phyloP scores from a whole-genome alignment of 2,329 filamentous ascomycete species.

The Stachybotrys echinatus region DNA sequence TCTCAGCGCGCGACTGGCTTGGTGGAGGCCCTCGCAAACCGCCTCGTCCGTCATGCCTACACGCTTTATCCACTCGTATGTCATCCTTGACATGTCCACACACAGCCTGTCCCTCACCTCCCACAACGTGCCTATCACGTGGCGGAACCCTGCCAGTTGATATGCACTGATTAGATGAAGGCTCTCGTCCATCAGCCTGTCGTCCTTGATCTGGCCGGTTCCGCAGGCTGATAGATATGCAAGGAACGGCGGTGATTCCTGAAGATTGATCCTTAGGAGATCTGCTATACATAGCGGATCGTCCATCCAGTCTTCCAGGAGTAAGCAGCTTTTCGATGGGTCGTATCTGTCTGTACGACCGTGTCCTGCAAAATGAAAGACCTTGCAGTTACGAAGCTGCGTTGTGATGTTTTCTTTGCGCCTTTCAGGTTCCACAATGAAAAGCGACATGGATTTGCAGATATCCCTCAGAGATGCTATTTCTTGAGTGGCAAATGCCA shows the following conservation, averaged over 20 bases:
- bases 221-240: conserved; percentile 33
- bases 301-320: conserved; percentile 3
- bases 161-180: conserved; percentile 24
- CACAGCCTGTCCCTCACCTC: background rate
- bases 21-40: background rate
- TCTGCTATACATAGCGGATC: conserved; percentile 8
- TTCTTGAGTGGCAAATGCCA: conserved; percentile 16
- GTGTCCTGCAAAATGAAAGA: conserved; percentile 39
- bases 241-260: conserved; percentile 18
- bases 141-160: background rate
- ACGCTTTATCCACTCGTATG: background rate
- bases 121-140: background rate
- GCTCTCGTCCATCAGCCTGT: conserved; percentile 25
- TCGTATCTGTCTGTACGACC: conserved; percentile 11
- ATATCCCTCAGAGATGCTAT: conserved; percentile 7
- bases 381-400: conserved; percentile 16
- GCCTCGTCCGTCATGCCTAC: background rate
- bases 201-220: conserved; percentile 18
- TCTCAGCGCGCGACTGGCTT: background rate
- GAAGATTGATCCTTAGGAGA: conserved; percentile 11
- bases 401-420: conserved; percentile 15
- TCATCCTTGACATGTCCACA: background rate
- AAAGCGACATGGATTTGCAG: conserved; percentile 1
- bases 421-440: background rate
- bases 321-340: conserved; percentile 8